Base-by-base conservation (phyloP, 768 basidiomycete species). In the Cyclocybe aegerita region DNA sequence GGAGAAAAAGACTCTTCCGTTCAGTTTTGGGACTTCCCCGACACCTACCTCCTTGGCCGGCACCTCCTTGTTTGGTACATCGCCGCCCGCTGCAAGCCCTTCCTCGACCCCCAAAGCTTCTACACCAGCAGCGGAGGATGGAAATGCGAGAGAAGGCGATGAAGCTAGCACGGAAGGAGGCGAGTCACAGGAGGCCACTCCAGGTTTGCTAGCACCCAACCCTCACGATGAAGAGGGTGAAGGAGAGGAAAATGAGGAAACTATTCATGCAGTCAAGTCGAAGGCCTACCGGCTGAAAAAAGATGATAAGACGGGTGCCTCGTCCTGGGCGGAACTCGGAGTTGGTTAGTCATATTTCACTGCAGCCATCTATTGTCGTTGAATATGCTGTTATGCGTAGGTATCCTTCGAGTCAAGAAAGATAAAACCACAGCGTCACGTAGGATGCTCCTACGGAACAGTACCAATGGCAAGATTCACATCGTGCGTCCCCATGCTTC, bases 171-270 rank as follows among this genome's bases (percentile, higher is more conserved):
- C 52, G 10, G 31, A 54, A 48, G 48, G 62, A 62, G 60, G 62
- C 43, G 51, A 59, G 45, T 55, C 60, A 56, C 43, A 61, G 43
- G 63, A 55, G 46, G 65, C 66, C 9, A 39, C 49, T 1, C 51
- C 51, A 2, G 55, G 51, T n/a, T 40, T 63, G 7, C 50, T 59
- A 11, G 47, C 58, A 11, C 47, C 52, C 14, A 70, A 69, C 48
- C 68, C 69, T n/a, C 81, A 86, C 54, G 88, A 88, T 55, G 73
- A 72, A 46, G 88, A 88, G 52, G 89, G 90, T 9, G 85, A 85
- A 59, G 90, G 90, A 29, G 90, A 93, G 68, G 87, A 93, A 62
- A 77, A 85, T 36, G 90, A 93, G 60, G 82, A 82, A 52, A 90
- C 87, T 3, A 68, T 69, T 29, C 75, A 87, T 63, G 67, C 71